A percentile compares a stretch with the other conserved stretches of the same genome.
These are phyloP conservation scores for Puccinia hordei DNA, from an alignment of 1,284 basidiomycete genomes.

Conservation along the genomic window DNA sequence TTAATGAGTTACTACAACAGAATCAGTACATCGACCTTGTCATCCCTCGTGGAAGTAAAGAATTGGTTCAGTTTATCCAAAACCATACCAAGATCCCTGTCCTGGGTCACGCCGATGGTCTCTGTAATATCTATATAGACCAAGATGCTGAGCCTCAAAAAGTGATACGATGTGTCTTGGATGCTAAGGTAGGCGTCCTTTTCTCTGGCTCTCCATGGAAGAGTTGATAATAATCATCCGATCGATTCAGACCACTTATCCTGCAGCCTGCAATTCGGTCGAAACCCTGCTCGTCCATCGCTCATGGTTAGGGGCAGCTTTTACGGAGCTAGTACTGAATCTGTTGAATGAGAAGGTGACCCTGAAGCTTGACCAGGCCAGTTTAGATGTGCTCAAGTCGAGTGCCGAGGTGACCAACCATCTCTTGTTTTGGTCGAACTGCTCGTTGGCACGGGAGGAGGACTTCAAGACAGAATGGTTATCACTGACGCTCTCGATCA, in stretches of 20 bases:
- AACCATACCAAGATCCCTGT: conserved; percentile 89
- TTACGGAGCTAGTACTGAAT: conserved; percentile 75
- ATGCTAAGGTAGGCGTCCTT: conserved; percentile 85
- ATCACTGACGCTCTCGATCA: conserved; percentile 77
- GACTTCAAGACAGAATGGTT: conserved; percentile 88
- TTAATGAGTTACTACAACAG: conserved; percentile 78
- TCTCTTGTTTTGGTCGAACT: conserved; percentile 39
- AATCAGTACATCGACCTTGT: conserved; percentile 95
- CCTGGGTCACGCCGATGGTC: conserved; percentile 97
- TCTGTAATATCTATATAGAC: conserved; percentile 88
- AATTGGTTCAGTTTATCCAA: conserved; percentile 84
- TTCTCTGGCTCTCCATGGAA: not conserved
- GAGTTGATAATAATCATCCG: not conserved
- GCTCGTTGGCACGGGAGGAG: conserved; percentile 54
- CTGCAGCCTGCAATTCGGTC: conserved; percentile 90
- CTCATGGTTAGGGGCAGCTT: conserved; percentile 70
- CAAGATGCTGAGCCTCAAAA: conserved; percentile 75
- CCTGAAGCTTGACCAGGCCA: conserved; percentile 74
- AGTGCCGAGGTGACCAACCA: conserved; percentile 45
- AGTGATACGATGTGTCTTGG: conserved; percentile 77
- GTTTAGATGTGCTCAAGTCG: conserved; percentile 64
- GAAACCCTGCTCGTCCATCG: conserved; percentile 88
- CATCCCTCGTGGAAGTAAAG: conserved; percentile 91
- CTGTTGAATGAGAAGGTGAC: conserved; percentile 69
- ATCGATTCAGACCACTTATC: conserved; percentile 77